phyloP scores from a whole-genome alignment of 1,284 basidiomycete species.

The Blastosporella zonata region DNA sequence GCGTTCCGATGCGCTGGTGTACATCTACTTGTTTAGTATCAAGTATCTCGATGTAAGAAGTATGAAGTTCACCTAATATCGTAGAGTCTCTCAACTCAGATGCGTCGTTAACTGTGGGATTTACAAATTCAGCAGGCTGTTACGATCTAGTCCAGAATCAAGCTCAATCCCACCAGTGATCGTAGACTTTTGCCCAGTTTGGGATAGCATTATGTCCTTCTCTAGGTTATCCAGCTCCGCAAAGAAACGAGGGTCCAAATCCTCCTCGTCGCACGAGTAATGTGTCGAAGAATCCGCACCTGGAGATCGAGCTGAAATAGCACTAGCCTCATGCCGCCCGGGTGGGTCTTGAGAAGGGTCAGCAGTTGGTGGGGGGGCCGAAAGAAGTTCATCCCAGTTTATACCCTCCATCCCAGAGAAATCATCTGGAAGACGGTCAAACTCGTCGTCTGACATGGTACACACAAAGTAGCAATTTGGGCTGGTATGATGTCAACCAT shows the following conservation, averaged over 20 bases:
- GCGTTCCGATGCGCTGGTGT: slow-evolving; percentile 2
- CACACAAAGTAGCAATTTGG: background rate
- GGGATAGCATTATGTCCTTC: slow-evolving; percentile 18
- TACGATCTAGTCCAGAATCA: background rate
- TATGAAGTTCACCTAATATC: slow-evolving; percentile 11
- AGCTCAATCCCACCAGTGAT: slow-evolving; percentile 7
- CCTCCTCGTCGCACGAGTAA: slow-evolving; percentile 31
- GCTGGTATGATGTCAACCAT: no score
- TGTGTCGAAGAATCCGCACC: slow-evolving; percentile 22
- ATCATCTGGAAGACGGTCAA: slow-evolving; percentile 40
- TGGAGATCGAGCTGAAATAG: slow-evolving; percentile 10
- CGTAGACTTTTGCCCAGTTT: slow-evolving; percentile 7
- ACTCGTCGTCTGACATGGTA: slow-evolving; percentile 37
- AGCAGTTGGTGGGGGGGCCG: slow-evolving; percentile 12
- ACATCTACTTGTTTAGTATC: background rate
- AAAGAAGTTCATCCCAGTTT: slow-evolving; percentile 37
- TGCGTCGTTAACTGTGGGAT: background rate
- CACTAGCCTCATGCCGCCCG: slow-evolving; percentile 1
- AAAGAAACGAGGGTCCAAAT: slow-evolving; percentile 29
- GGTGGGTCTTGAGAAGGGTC: slow-evolving; percentile 4
- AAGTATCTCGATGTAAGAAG: background rate
- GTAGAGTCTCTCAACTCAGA: background rate
- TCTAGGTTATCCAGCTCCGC: slow-evolving; percentile 42
- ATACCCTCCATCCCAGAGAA: slow-evolving; percentile 38
- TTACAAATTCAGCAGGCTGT: background rate